Base-by-base conservation (phyloP, 2,329 filamentous ascomycete genomes). In the Sporothrix curviconia region DNA sequence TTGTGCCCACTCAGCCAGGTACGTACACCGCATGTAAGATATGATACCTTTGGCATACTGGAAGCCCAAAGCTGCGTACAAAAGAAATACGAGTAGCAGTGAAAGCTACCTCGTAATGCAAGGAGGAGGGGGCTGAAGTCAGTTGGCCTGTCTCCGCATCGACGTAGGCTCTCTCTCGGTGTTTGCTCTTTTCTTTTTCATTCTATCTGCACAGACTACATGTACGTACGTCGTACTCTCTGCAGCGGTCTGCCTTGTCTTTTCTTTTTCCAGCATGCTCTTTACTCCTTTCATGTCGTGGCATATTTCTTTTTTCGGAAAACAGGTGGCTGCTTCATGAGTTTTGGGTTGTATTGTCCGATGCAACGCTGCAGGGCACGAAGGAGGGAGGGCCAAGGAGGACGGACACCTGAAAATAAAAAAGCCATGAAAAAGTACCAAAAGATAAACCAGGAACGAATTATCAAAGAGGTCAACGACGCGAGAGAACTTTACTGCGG, bases 281-380 rank as follows among this genome's bases (percentile, higher is more conserved):
- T 44, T 44, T 24, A 25, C 7, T 19, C 7, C 37, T 25, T 22
- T 44, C 25, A 5, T 17, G 17, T 9, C 17, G n/a, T 30, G 11
- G 47, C n/a, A 37, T 50, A 39, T 51, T 51, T 39, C 14, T 34
- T 51, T 51, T 51, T 24, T 24, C 40, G 37, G 28, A 40, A 55
- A 55, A 42, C 44, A 25, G 39, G 25, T 14, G 24, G 17, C n/a
- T 30, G 24, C 19, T 9, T 36, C 24, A 17, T 12, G n/a, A 12
- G 32, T 15, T 34, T 39, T 51, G 34, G 34, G 47, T 39, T 11
- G 47, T 34, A 39, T 22, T 25, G 34, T 22, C 32, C 19, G 34
- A 39, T 51, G 34, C 47, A 51, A 51, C 34, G 47, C 47, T 49
- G 30, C 46, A 22, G 24, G 28, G 17, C n/a, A n/a, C n/a, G n/a